phyloP scores from a whole-genome alignment of 257 asterid genomes.

The Cinchona pubescens region DNA sequence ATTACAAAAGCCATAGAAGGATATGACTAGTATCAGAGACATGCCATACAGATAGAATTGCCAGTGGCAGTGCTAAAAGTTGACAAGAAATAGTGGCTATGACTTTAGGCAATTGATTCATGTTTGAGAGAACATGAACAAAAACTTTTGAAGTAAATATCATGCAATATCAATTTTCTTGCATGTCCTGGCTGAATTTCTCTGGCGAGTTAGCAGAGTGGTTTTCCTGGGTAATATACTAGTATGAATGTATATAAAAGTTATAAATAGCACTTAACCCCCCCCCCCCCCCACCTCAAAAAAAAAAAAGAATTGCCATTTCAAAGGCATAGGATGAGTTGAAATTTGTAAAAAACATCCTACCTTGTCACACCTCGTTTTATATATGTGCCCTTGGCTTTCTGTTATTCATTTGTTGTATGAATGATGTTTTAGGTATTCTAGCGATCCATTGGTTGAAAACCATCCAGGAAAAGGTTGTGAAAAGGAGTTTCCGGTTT shows the following conservation, averaged over 20 bases:
- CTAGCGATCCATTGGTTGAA: constrained; percentile 37
- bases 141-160: background rate
- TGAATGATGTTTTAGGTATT: constrained; percentile 39
- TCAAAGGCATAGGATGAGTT: background rate
- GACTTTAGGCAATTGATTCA: background rate
- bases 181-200: background rate
- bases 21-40: background rate
- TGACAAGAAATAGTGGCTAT: background rate
- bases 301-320: background rate
- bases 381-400: background rate
- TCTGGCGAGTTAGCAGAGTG: background rate
- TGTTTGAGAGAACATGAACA: background rate
- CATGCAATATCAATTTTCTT: background rate
- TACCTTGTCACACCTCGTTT: background rate
- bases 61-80: background rate
- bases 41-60: background rate
- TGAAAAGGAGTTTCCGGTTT: constrained; percentile 50
- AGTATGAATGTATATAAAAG: no score
- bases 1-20: background rate
- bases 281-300: no score
- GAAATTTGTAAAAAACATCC: background rate
- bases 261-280: no score
- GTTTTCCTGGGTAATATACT: background rate
- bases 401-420: background rate
- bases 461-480: constrained; percentile 47